Percentiles rank a stretch among this genome's conserved stretches.
These are phyloP conservation scores for Pontederia paniculata DNA, from an alignment of 176 grass and related monocot genomes.

Conservation along the genomic window DNA sequence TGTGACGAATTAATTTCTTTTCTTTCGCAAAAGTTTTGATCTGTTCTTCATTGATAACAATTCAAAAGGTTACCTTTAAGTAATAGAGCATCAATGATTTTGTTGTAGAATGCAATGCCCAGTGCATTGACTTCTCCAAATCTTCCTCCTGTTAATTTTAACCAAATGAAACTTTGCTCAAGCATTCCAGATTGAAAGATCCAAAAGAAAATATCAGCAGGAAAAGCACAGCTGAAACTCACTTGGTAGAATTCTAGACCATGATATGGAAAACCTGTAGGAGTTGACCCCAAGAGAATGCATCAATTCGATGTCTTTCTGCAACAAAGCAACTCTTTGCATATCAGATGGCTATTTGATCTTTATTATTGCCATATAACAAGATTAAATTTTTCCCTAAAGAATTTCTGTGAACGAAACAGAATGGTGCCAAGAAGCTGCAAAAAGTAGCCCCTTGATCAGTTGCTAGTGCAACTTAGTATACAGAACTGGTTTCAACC, in stretches of 20 bases:
- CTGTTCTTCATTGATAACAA: background rate
- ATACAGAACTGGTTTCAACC: too few relatives aligned
- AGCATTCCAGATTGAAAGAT: too few relatives aligned
- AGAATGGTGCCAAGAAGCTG: too few relatives aligned
- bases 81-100: slow-evolving; percentile 30
- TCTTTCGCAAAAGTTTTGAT: too few relatives aligned
- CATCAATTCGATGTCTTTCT: slow-evolving; percentile 55
- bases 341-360: background rate
- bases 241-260: slow-evolving; percentile 65
- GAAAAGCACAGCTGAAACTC: slow-evolving; percentile 10
- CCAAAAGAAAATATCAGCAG: too few relatives aligned
- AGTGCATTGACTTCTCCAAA: slow-evolving; percentile 32
- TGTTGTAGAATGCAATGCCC: slow-evolving; percentile 41
- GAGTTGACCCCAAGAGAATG: slow-evolving; percentile 38
- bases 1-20: background rate
- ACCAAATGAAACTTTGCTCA: too few relatives aligned
- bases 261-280: slow-evolving; percentile 67
- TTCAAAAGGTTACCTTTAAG: slow-evolving; percentile 21
- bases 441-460: too few relatives aligned
- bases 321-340: background rate
- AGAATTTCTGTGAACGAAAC: too few relatives aligned
- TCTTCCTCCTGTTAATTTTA: slow-evolving; percentile 30
- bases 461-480: too few relatives aligned
- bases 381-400: too few relatives aligned
- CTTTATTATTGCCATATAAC: too few relatives aligned